Percentiles rank a stretch among this genome's conserved stretches.
phyloP scores from a whole-genome alignment of 495 filamentous ascomycete species.

The Tetracladium marchalianum region DNA sequence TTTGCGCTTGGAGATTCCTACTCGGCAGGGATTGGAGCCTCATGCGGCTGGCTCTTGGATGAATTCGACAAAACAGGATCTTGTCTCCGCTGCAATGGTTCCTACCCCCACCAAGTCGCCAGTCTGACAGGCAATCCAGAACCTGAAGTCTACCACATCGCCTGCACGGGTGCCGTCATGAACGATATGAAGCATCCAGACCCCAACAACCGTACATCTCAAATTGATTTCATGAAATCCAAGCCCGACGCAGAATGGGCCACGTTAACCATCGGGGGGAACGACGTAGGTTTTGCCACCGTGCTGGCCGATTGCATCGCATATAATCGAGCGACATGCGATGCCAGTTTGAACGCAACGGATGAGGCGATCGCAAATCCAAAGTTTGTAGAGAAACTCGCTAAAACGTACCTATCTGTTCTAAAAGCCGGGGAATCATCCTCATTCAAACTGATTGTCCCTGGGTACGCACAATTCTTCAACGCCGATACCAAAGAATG shows the following conservation, averaged over 20 bases:
- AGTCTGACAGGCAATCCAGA: constrained; percentile 13
- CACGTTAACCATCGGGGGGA: constrained; percentile 35
- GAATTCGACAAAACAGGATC: constrained; percentile 11
- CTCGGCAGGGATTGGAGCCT: constrained; percentile 36
- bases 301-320: constrained; percentile 39
- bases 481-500: constrained; percentile 33
- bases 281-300: constrained; percentile 40
- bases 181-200: constrained; percentile 2
- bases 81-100: constrained; percentile 28
- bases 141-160: constrained; percentile 6
- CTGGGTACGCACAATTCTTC: constrained; percentile 39
- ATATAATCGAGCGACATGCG: constrained; percentile 29
- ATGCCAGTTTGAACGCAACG: constrained; percentile 23
- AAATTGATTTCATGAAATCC: constrained; percentile 28
- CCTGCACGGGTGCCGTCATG: constrained; percentile 8
- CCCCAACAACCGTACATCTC: constrained; percentile 12
- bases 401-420: constrained; percentile 23
- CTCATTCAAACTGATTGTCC: constrained; percentile 31
- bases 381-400: constrained; percentile 15
- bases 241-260: constrained; percentile 21
- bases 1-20: constrained; percentile 39
- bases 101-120: constrained; percentile 28
- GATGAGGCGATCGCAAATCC: constrained; percentile 10
- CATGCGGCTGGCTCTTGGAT: constrained; percentile 26
- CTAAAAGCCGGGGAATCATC: constrained; percentile 28